Conservation (phyloP, 345 rosid species). For the Lepidium sativum region DNA sequence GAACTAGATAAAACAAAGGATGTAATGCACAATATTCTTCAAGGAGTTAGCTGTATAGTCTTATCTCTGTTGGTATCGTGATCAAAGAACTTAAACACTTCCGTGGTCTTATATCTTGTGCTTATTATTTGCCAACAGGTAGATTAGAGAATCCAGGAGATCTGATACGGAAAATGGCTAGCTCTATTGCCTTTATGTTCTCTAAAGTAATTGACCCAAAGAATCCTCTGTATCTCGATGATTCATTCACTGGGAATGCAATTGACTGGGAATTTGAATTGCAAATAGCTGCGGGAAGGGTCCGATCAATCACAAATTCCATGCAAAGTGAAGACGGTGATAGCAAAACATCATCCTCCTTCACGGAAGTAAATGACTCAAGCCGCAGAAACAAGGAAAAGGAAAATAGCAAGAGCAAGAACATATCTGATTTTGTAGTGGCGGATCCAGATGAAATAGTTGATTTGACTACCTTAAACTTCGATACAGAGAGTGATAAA, state of each 20-base stretch:
- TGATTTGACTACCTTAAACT: slow-evolving; percentile 63
- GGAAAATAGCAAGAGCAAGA: slow-evolving; percentile 36
- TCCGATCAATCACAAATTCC: slow-evolving; percentile 19
- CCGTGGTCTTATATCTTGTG: slow-evolving; percentile 13
- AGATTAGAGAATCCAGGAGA: slow-evolving; percentile 84
- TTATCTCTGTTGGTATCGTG: slow-evolving; percentile 24
- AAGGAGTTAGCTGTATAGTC: slow-evolving; percentile 82
- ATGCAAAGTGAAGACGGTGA: slow-evolving; percentile 24
- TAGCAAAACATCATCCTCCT: slow-evolving; percentile 23
- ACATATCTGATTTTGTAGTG: slow-evolving; percentile 31
- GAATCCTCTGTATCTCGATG: slow-evolving; percentile 87
- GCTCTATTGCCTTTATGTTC: slow-evolving; percentile 71
- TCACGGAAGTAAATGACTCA: slow-evolving; percentile 28
- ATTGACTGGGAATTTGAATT: slow-evolving; percentile 89
- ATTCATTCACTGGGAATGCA: slow-evolving; percentile 48
- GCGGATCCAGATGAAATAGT: slow-evolving; percentile 88
- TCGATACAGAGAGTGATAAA: slow-evolving; percentile 47
- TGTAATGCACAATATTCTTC: slow-evolving; percentile 77
- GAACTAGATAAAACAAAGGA: slow-evolving; percentile 69
- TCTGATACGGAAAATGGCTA: slow-evolving; percentile 79
- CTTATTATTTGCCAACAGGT: slow-evolving; percentile 43
- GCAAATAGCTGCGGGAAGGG: slow-evolving; percentile 29
- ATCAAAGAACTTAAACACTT: slow-evolving; percentile 7
- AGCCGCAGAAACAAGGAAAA: slow-evolving; percentile 16
- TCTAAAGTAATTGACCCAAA: slow-evolving; percentile 86